A percentile compares a stretch with the other conserved stretches of the same genome.
These are phyloP conservation scores for Torulaspora franciscae DNA, from an alignment of 805 yeast genomes.

Conservation along the genomic window DNA sequence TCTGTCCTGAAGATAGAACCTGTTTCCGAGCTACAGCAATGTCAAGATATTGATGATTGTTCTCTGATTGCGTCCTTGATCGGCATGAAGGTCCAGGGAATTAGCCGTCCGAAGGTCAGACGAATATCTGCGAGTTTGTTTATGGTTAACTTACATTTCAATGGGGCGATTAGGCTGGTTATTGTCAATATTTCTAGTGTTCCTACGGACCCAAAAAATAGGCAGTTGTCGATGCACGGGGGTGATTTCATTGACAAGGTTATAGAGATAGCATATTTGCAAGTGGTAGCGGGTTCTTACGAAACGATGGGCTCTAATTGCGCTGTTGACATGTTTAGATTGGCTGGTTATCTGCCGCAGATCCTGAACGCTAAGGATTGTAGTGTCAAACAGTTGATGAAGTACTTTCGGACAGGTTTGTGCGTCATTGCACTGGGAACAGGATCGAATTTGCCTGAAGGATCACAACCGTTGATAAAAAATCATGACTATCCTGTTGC, in stretches of 20 bases:
- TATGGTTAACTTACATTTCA: constrained; percentile 22
- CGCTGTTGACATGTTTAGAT: constrained; percentile 57
- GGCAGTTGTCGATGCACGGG: constrained; percentile 21
- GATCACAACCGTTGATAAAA: constrained; percentile 39
- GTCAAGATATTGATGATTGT: constrained; percentile 48
- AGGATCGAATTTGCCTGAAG: constrained; percentile 38
- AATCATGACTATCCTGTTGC: constrained; percentile 69
- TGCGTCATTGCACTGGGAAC: constrained; percentile 67
- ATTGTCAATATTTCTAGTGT: constrained; percentile 20
- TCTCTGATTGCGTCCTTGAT: constrained; percentile 69
- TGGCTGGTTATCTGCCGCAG: constrained; percentile 76
- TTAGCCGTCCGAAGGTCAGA: constrained; percentile 11
- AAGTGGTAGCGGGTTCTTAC: constrained; percentile 53
- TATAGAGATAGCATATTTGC: constrained; percentile 72
- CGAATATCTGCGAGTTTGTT: constrained; percentile 17
- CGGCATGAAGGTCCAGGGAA: constrained; percentile 39
- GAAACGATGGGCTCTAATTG: constrained; percentile 71
- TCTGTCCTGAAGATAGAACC: constrained; percentile 5
- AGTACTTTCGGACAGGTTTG: constrained; percentile 17
- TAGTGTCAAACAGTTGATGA: constrained; percentile 25
- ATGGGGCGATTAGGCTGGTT: constrained; percentile 31
- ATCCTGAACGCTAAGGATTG: constrained; percentile 37
- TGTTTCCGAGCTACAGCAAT: constrained; percentile 19
- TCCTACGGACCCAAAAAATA: constrained; percentile 17
- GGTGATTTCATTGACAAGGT: constrained; percentile 30